A percentile compares a stretch with the other conserved stretches of the same genome.
phyloP scores from a whole-genome alignment of 2,329 filamentous ascomycete genomes.

The Penicillium psychrosexuale region DNA sequence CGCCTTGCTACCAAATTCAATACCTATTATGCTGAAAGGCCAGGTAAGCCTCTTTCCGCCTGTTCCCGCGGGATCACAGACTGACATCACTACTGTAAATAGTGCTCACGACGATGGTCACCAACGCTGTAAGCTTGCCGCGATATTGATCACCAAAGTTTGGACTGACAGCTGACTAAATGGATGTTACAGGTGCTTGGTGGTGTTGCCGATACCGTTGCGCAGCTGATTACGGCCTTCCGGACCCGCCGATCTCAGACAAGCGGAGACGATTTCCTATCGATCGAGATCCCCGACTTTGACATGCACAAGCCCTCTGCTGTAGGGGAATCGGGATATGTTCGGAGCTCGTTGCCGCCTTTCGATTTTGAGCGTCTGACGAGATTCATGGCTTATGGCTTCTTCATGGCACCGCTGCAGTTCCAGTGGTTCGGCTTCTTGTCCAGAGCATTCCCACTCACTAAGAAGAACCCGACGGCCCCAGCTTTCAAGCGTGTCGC shows the following conservation, averaged over 20 bases:
- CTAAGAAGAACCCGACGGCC: slow-evolving; percentile 67
- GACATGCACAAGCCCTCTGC: slow-evolving; percentile 72
- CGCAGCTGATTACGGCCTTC: slow-evolving; percentile 85
- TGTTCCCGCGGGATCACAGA: not conserved
- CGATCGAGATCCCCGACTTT: slow-evolving; percentile 85
- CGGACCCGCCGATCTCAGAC: slow-evolving; percentile 58
- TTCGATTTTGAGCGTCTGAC: slow-evolving; percentile 96
- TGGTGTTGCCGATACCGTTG: slow-evolving; percentile 93
- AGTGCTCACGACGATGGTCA: slow-evolving; percentile 98
- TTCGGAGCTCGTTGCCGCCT: slow-evolving; percentile 64
- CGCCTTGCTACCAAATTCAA: slow-evolving; percentile 86
- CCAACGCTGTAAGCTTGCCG: slow-evolving; percentile 69
- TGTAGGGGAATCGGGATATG: slow-evolving; percentile 63
- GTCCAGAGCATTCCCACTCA: slow-evolving; percentile 76
- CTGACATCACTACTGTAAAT: slow-evolving; percentile 20
- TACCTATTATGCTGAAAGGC: slow-evolving; percentile 85
- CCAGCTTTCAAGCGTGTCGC: slow-evolving; percentile 87
- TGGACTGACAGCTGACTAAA: slow-evolving; percentile 11
- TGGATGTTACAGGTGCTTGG: slow-evolving; percentile 62
- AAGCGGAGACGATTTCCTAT: slow-evolving; percentile 64
- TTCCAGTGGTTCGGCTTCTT: slow-evolving; percentile 95
- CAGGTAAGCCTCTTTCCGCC: slow-evolving; percentile 54
- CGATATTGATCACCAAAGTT: not conserved
- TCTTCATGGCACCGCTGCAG: slow-evolving; percentile 91
- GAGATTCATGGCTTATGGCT: slow-evolving; percentile 95